phyloP scores from a whole-genome alignment of 352 stramenopile genomes.

The Halophytophthora polymorphica region DNA sequence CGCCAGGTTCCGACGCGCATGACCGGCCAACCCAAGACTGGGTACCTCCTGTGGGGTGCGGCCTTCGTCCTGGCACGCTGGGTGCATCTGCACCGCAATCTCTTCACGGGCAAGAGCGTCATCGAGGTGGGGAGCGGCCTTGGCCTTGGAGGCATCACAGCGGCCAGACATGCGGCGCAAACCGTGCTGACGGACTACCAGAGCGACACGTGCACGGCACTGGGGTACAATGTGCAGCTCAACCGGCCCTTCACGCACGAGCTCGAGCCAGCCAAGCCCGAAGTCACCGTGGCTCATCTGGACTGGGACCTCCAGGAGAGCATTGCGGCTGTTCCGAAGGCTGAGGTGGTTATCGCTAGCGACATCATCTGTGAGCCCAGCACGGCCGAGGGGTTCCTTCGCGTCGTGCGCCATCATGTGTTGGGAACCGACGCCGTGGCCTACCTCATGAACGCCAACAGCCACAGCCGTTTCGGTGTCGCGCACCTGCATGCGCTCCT shows the following conservation, averaged over 20 bases:
- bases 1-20: constrained; percentile 79
- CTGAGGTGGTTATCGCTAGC: constrained; percentile 82
- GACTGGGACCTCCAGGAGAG: constrained; percentile 79
- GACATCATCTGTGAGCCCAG: constrained; percentile 88
- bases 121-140: constrained; percentile 84
- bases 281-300: constrained; percentile 53
- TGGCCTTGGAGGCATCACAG: constrained; percentile 75
- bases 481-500: constrained; percentile 67
- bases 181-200: constrained; percentile 85
- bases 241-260: constrained; percentile 74
- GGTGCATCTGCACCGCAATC: constrained; percentile 74
- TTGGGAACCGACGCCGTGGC: constrained; percentile 45
- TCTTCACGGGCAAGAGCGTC: constrained; percentile 68
- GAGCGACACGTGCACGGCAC: constrained; percentile 66
- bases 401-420: constrained; percentile 66
- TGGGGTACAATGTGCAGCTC: constrained; percentile 78
- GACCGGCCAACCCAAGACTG: constrained; percentile 84
- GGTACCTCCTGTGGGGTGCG: constrained; percentile 81
- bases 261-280: constrained; percentile 45
- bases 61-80: constrained; percentile 78
- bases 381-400: constrained; percentile 84
- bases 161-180: constrained; percentile 52
- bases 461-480: constrained; percentile 84
- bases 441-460: constrained; percentile 87
- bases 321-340: constrained; percentile 48